Percentiles rank a stretch among this genome's conserved stretches.
These are phyloP conservation scores for Mucor ambiguus DNA, from an alignment of 371 early-diverging fungal species.

Conservation along the genomic window DNA sequence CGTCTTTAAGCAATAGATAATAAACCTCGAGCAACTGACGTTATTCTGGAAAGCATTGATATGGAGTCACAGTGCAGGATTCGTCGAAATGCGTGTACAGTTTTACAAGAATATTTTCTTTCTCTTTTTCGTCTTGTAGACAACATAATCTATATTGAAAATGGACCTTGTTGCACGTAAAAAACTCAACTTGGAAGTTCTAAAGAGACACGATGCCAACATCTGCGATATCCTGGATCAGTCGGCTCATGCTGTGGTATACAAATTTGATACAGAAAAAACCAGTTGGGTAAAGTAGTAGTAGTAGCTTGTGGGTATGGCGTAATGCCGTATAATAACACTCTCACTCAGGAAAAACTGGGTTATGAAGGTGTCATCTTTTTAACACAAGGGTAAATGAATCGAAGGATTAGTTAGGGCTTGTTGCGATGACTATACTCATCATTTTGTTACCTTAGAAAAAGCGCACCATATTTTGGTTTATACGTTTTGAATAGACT, in stretches of 20 bases:
- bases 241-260: conserved; percentile 78
- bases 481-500: conserved; percentile 74
- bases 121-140: not conserved
- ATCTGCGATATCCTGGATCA: conserved; percentile 72
- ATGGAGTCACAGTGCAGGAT: not conserved
- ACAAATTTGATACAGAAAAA: conserved; percentile 67
- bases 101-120: not conserved
- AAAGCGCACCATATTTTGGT: conserved; percentile 53
- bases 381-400: conserved; percentile 51
- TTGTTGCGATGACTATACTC: not conserved
- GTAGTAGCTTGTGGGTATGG: not conserved
- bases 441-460: conserved; percentile 23
- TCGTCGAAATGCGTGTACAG: conserved; percentile 2
- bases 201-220: conserved; percentile 70
- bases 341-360: conserved; percentile 59
- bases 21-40: not conserved
- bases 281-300: conserved; percentile 66
- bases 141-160: conserved; percentile 1
- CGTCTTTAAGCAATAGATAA: not conserved
- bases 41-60: not conserved
- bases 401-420: not conserved
- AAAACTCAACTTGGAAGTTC: conserved; percentile 71
- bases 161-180: conserved; percentile 67
- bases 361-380: conserved; percentile 74
- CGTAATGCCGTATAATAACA: not conserved